These are phyloP conservation scores for Balakata baccata DNA, from an alignment of 345 rosid genomes.

Conservation along the genomic window DNA sequence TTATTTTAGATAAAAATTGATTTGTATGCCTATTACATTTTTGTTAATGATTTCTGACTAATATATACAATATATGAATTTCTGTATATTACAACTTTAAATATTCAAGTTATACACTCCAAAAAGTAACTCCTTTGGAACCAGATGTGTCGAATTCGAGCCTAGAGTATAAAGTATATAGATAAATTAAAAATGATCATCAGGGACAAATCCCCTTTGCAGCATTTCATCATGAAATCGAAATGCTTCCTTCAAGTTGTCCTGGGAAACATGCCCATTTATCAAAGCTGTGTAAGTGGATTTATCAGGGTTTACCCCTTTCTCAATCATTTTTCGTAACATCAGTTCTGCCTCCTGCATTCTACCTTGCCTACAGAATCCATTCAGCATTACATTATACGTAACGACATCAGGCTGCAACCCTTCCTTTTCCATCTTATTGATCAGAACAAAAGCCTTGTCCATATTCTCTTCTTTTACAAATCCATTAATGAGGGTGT, in stretches of 20 bases:
- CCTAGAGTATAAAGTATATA: no score
- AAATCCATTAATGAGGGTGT: slow-evolving; percentile 65
- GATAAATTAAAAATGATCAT: slow-evolving; percentile 32
- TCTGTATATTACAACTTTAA: no score
- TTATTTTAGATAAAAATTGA: no score
- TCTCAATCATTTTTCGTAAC: slow-evolving; percentile 61
- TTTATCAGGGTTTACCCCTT: slow-evolving; percentile 59
- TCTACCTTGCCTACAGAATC: slow-evolving; percentile 68
- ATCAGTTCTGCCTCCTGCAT: slow-evolving; percentile 70
- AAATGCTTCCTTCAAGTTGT: slow-evolving; percentile 76
- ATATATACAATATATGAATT: no score
- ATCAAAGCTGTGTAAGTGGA: slow-evolving; percentile 65
- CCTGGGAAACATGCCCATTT: slow-evolving; percentile 69
- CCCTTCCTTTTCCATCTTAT: slow-evolving; percentile 63
- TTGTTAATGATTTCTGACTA: no score
- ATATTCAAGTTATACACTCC: no score
- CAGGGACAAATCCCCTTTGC: slow-evolving; percentile 74
- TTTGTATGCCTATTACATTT: no score
- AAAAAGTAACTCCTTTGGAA: no score
- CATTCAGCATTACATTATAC: slow-evolving; percentile 57
- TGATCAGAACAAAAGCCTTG: slow-evolving; percentile 51
- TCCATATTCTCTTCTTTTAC: slow-evolving; percentile 65
- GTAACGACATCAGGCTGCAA: slow-evolving; percentile 56
- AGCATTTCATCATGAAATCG: slow-evolving; percentile 83
- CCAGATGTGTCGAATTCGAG: no score